Evolutionary conservation across 148 eudicot species (phyloP).

Genomic region (Polygonum maritimum): DNA sequence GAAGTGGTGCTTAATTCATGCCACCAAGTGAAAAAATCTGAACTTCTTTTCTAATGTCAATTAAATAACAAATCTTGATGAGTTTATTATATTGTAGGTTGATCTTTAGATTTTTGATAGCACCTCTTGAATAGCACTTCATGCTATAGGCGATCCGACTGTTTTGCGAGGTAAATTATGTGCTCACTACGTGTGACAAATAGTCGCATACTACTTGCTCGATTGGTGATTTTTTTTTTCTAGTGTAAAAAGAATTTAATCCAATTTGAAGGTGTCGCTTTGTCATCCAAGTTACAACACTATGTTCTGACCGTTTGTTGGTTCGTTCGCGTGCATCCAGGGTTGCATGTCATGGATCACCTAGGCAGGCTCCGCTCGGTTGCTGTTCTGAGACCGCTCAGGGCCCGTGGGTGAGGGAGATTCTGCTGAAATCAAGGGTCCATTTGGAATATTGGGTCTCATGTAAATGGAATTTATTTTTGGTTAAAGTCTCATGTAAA

Average conservation of each 20-base stretch:
- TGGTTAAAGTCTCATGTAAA: too few relatives aligned
- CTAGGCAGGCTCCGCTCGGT: not conserved
- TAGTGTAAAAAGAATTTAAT: not conserved
- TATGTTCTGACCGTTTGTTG: not conserved
- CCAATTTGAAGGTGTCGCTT: not conserved
- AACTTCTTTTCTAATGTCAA: not conserved
- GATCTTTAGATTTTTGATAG: not conserved
- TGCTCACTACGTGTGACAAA: not conserved
- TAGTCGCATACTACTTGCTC: not conserved
- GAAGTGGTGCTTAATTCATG: not conserved
- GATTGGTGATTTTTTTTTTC: not conserved
- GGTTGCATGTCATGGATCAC: not conserved
- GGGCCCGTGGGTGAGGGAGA: not conserved
- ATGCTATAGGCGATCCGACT: not conserved
- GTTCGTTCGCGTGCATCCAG: not conserved
- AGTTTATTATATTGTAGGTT: not conserved
- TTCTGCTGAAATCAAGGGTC: too few relatives aligned
- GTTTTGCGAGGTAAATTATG: not conserved
- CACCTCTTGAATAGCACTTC: not conserved
- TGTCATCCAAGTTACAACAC: not conserved
- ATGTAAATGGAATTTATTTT: too few relatives aligned
- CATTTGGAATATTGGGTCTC: too few relatives aligned
- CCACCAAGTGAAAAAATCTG: not conserved
- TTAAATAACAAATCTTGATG: not conserved
- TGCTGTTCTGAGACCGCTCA: not conserved